Evolutionary conservation across 441 rosid species (phyloP), one percentile per base, ranked within the genome.

Genomic region (Erodium trifolium): DNA sequence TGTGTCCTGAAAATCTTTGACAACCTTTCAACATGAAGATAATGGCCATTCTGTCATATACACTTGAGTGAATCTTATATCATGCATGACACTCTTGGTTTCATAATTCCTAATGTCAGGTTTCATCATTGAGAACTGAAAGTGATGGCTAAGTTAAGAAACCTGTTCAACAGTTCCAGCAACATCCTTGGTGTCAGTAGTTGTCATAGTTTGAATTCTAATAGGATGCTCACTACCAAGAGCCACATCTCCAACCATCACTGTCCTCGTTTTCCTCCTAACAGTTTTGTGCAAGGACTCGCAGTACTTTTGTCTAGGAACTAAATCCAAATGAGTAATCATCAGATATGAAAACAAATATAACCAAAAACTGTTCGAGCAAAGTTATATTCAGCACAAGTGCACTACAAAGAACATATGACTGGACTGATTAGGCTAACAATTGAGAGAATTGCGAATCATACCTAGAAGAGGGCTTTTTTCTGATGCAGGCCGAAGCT

Each of bases 161-260:
- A 93, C 99, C 99, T 93, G 79, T 71, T 91, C 97, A 72, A 93
- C 92, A 63, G 99, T 93, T 18, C 76, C 96, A 78, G 95, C 82
- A 67, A 91, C 80, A 80, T 93, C 90, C 78, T 89, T 91, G 5
- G 99, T 93, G 79, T 93, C 95, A 0, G 80, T 75, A 34, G 97
- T 93, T 67, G 99, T 93, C 99, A 93, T 93, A 0, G 99, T 93
- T 67, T 93, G 99, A 77, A 93, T 81, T 78, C 96, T 87, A 51
- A 93, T 81, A 4, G 99, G 99, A 82, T 93, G 96, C 10, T 93
- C 89, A 63, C 97, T 88, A 7, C 99, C 99, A 78, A 91, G 87
- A 31, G 89, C 80, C 51, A 93, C 97, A 73, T 93, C 83, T 70
- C 99, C 99, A 73, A 91, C 99, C 95, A 85, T 87, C 41, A 93